Base-by-base conservation (phyloP, 2,329 filamentous ascomycete genomes). In the Bimuria novae-zelandiae region DNA sequence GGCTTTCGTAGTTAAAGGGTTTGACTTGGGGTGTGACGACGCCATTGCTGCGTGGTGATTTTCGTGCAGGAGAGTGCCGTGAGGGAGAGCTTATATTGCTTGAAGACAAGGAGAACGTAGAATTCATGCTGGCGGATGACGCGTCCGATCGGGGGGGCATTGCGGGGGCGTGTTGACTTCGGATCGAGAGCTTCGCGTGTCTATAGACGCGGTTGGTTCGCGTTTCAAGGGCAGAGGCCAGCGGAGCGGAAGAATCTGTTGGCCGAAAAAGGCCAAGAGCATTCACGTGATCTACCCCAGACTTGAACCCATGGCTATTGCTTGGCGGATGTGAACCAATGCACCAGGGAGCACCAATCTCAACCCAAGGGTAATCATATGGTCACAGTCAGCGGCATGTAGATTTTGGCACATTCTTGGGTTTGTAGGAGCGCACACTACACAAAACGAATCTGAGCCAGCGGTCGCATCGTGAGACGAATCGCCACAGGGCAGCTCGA, bases 111-210 rank as follows among this genome's bases (percentile, higher is more conserved):
- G 68, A 70, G 5, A 65, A 54, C 3, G 67, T 52, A n/a, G 69
- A 70, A 36, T 70, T 66, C 68, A 70, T 73, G 49, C 65, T 71
- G 44, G 65, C 60, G 5, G 65, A 69, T 40, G 68, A 71, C 22
- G 68, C 60, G 54, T 67, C 68, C 51, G 69, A 72, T 61, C 61
- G 61, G 42, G 63, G 54, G 55, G 65, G 64, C 70, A 72, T 73
- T 29, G 36, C 55, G 48, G 46, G n/a, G 39, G 51, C 36, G 49
- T 55, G 42, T 33, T 16, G 39, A 27, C 40, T 50, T 23, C 10
- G 16, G 23, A 23, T 40, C 30, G 32, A 41, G 49, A 46, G 43
- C 4, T 17, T 25, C 7, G 49, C 49, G 49, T 48, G 36, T 50
- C 41, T 57, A 56, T 43, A 55, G 60, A 56, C 54, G 58, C 61